These are phyloP conservation scores for Hypoxylon sp. DNA, from an alignment of 2,329 filamentous ascomycete species.

Conservation along the genomic window DNA sequence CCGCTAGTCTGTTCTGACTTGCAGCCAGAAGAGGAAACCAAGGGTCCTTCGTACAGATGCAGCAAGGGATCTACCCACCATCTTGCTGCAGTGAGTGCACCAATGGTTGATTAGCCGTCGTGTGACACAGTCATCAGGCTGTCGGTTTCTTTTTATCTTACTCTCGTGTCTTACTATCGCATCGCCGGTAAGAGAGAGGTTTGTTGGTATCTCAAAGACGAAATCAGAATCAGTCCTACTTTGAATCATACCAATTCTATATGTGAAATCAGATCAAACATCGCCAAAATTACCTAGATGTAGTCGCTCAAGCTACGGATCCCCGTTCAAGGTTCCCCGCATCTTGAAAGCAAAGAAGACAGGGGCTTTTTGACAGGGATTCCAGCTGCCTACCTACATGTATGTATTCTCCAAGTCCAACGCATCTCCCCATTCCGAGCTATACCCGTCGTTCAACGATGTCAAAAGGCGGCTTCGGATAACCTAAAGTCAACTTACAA, in stretches of 20 bases:
- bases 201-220: too few relatives aligned
- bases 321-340: conserved; percentile 30
- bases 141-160: neutral
- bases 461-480: too few relatives aligned
- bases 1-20: conserved; percentile 16
- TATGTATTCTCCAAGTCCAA: neutral
- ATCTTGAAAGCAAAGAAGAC: conserved; percentile 4
- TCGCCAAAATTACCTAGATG: neutral
- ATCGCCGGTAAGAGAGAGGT: too few relatives aligned
- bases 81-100: conserved; percentile 2
- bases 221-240: too few relatives aligned
- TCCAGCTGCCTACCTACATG: neutral
- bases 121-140: conserved; percentile 27
- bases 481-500: too few relatives aligned
- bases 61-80: conserved; percentile 27
- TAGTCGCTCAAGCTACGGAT: neutral
- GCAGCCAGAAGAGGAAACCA: conserved; percentile 19
- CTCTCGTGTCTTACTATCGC: too few relatives aligned
- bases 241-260: too few relatives aligned
- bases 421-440: neutral
- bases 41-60: conserved; percentile 35
- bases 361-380: conserved; percentile 10
- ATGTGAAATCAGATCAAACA: too few relatives aligned
- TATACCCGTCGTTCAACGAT: neutral
- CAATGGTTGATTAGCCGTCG: conserved; percentile 1